Base-by-base conservation (phyloP, 208 protist species). In the Leishmania arabica region DNA sequence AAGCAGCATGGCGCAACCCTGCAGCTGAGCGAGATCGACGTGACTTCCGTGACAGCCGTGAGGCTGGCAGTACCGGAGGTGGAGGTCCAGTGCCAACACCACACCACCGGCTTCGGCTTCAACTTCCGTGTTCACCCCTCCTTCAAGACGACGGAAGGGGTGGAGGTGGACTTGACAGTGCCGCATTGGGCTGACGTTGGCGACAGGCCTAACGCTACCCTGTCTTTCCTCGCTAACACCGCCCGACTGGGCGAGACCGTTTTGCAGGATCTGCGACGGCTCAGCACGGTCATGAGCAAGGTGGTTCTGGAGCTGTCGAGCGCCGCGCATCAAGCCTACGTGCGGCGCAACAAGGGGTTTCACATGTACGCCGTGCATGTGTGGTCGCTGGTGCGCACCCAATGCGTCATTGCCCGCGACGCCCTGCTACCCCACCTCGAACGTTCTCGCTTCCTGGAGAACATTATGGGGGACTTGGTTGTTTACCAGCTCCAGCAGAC, bases 331-430 rank as follows among this genome's bases (percentile, higher is more conserved):
- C 68, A 78, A 42, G 86, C 78, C 15, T 77, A 83, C 45, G 75
- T 92, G 62, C 80, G 75, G 24, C 74, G 84, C 72, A 92, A 92
- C 84, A 75, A 83, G n/a, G 84, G 80, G 31, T 84, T 92, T 62
- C 89, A 89, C 69, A 80, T 89, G 66, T 85, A 87, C 70, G 79
- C 74, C 11, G n/a, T 82, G 19, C 89, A 90, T 74, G 73, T 88
- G 5, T 81, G 68, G 69, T 69, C 51, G 47, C 58, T 87, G 56
- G 86, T 66, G 42, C 73, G 81, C 11, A 58, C 77, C 34, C 72
- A 87, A 42, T 73, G 83, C 70, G 65, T 84, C 27, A 56, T 92
- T 60, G 82, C 80, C 15, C 65, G 80, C 15, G 88, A 86, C 80
- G 69, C 82, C 34, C 13, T 88, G 31, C 68, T 92, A 27, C 82